These are phyloP conservation scores for Metschnikowia dekortorum DNA, from an alignment of 805 yeast species.

Conservation along the genomic window DNA sequence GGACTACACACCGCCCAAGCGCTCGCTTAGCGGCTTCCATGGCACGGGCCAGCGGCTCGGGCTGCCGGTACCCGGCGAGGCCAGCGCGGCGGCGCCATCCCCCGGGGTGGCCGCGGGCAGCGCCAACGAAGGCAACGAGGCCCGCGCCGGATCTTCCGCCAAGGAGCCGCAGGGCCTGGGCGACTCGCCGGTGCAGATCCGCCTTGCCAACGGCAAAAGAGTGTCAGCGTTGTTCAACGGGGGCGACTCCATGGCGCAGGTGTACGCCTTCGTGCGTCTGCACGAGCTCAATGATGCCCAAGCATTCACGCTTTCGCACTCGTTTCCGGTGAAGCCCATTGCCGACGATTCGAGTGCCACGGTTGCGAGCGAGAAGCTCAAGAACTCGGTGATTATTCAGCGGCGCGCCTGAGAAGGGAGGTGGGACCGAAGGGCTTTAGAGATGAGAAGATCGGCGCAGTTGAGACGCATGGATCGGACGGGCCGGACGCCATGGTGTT, in stretches of 20 bases:
- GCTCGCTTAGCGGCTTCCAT: constrained; percentile 57
- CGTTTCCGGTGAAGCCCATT: constrained; percentile 78
- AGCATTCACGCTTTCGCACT: constrained; percentile 62
- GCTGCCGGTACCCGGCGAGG: constrained; percentile 79
- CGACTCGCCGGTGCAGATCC: constrained; percentile 72
- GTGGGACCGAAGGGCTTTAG: neutral
- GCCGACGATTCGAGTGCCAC: constrained; percentile 48
- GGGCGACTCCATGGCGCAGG: constrained; percentile 55
- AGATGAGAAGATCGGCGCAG: neutral
- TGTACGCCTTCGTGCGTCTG: constrained; percentile 62
- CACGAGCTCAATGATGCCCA: constrained; percentile 43
- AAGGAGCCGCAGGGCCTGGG: constrained; percentile 37
- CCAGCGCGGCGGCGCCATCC: too few relatives aligned
- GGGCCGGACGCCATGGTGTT: too few relatives aligned
- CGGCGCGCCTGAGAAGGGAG: constrained; percentile 52
- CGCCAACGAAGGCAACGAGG: constrained; percentile 13
- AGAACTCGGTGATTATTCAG: constrained; percentile 85
- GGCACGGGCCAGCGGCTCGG: constrained; percentile 88
- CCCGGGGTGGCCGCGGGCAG: neutral
- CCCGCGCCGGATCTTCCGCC: neutral
- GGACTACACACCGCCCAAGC: constrained; percentile 68
- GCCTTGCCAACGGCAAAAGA: constrained; percentile 79
- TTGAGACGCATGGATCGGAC: too few relatives aligned
- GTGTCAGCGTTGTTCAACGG: constrained; percentile 60
- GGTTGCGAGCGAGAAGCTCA: constrained; percentile 70